Conservation (phyloP, 495 filamentous ascomycete genomes). For the Penicillium nucicola region DNA sequence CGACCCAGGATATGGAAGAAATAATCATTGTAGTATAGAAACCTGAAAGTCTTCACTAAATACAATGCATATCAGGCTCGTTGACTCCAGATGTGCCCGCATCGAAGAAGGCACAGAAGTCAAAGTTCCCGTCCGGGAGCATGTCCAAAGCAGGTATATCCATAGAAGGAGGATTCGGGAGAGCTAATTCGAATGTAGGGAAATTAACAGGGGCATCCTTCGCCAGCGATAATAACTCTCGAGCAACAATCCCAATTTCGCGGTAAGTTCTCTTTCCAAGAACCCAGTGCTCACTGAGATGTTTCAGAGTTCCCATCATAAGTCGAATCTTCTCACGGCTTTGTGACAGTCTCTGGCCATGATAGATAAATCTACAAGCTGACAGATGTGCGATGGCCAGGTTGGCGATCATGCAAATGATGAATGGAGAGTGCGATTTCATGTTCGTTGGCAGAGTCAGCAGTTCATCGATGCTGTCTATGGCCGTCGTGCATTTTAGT, state of each 20-base stretch:
- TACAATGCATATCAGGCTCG: neutral
- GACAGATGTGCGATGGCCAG: constrained; percentile 18
- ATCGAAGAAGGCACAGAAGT: constrained; percentile 13
- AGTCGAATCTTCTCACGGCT: constrained; percentile 17
- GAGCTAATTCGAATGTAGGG: neutral
- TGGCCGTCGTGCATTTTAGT: constrained; percentile 11
- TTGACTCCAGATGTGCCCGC: neutral
- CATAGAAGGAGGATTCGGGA: neutral
- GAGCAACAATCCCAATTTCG: constrained; percentile 17
- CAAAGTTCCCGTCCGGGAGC: constrained; percentile 3
- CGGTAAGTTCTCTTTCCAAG: constrained; percentile 16
- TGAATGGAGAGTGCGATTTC: constrained; percentile 15
- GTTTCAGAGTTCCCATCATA: constrained; percentile 19
- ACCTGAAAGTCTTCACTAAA: neutral
- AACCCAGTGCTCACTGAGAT: constrained; percentile 15
- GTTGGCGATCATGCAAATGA: constrained; percentile 26
- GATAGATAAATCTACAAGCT: constrained; percentile 16
- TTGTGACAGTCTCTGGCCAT: constrained; percentile 2
- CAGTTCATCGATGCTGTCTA: constrained; percentile 14
- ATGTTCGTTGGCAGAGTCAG: constrained; percentile 19
- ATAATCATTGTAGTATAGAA: neutral
- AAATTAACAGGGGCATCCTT: neutral
- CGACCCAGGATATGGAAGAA: too few relatives aligned
- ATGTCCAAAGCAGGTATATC: neutral
- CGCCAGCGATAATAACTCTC: constrained; percentile 14